A percentile compares a stretch with the other conserved stretches of the same genome.
Evolutionary conservation across 495 filamentous ascomycete genomes (phyloP).

Genomic region (Penicillium simplicissimum): DNA sequence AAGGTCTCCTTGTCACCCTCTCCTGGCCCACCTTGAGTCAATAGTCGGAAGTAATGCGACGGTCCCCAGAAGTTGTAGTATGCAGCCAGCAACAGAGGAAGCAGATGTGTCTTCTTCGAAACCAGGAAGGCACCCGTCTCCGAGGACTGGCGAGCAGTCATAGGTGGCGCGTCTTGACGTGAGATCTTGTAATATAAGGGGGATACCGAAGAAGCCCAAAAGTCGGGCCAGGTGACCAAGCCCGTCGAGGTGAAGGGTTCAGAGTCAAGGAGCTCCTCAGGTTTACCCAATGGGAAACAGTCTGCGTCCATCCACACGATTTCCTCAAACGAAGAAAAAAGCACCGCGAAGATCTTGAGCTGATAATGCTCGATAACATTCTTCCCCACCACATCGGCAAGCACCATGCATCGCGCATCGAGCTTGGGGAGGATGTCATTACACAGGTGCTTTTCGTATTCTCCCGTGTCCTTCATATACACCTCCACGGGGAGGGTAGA

Average conservation of each 20-base stretch:
- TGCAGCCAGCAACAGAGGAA: constrained; percentile 54
- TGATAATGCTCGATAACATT: constrained; percentile 52
- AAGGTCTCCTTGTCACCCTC: constrained; percentile 70
- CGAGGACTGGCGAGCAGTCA: constrained; percentile 44
- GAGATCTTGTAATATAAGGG: constrained; percentile 57
- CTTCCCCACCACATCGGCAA: constrained; percentile 46
- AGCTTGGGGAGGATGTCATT: constrained; percentile 49
- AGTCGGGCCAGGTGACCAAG: constrained; percentile 63
- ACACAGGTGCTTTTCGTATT: constrained; percentile 56
- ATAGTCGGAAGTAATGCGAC: constrained; percentile 57
- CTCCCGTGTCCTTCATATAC: constrained; percentile 50
- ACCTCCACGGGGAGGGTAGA: constrained; percentile 59
- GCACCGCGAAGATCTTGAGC: constrained; percentile 60
- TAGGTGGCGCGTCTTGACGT: constrained; percentile 40
- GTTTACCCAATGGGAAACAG: constrained; percentile 53
- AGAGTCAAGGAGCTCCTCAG: constrained; percentile 50
- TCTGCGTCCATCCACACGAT: constrained; percentile 66
- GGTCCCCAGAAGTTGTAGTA: constrained; percentile 68
- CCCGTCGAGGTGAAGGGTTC: constrained; percentile 55
- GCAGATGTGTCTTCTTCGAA: constrained; percentile 54
- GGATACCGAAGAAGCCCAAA: constrained; percentile 56
- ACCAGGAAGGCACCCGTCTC: constrained; percentile 61
- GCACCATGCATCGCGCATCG: constrained; percentile 53
- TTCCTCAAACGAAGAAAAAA: constrained; percentile 61
- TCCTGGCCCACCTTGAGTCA: constrained; percentile 57